Percentiles rank a stretch among this genome's conserved stretches.
Evolutionary conservation across 352 stramenopile species (phyloP).

Genomic region (Globisporangium mamillatum): DNA sequence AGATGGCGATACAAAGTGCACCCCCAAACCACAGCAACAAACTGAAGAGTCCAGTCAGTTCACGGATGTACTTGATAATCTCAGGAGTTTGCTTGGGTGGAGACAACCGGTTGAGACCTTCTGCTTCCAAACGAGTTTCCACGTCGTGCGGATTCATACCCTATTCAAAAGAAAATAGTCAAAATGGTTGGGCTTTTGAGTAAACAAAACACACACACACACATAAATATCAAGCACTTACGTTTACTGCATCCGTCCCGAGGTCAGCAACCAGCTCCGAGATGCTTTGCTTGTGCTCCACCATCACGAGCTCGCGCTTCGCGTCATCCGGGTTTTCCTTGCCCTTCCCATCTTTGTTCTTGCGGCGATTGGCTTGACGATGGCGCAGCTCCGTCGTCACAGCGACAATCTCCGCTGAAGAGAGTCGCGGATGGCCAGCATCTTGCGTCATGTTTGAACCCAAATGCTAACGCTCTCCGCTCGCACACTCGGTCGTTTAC

Average conservation of each 20-base stretch:
- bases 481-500: background rate
- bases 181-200: background rate
- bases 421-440: conserved; percentile 43
- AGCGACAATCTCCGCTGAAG: conserved; percentile 81
- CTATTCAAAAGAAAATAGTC: conserved; percentile 17
- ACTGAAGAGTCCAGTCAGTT: conserved; percentile 73
- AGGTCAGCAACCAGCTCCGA: conserved; percentile 67
- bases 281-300: conserved; percentile 74
- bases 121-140: conserved; percentile 47
- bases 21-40: conserved; percentile 67
- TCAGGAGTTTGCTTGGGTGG: conserved; percentile 70
- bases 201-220: background rate
- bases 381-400: conserved; percentile 79
- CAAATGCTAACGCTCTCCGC: background rate
- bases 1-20: conserved; percentile 61
- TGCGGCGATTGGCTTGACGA: conserved; percentile 47
- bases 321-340: conserved; percentile 62
- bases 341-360: conserved; percentile 54
- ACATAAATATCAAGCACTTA: conserved; percentile 25
- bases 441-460: conserved; percentile 22
- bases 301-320: conserved; percentile 81
- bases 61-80: conserved; percentile 73
- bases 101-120: conserved; percentile 64
- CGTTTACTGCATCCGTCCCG: conserved; percentile 45
- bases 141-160: conserved; percentile 65